phyloP scores from a whole-genome alignment of 2,329 filamentous ascomycete genomes.

The Lojkania enalia region DNA sequence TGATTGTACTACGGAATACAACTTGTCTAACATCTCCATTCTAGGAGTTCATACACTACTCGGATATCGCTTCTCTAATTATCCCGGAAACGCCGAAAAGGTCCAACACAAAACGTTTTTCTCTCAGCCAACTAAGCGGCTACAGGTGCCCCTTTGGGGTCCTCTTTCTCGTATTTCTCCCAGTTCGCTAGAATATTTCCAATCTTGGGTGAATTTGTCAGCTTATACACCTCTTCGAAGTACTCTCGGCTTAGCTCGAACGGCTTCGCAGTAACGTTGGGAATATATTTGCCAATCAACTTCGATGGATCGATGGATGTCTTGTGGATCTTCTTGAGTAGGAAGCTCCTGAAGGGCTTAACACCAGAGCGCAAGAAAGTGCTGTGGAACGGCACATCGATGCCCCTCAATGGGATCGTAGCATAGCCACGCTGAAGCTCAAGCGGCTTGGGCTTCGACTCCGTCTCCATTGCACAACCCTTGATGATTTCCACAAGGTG shows the following conservation, averaged over 20 bases:
- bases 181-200: conserved; percentile 80
- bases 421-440: conserved; percentile 94
- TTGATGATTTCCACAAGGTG: conserved; percentile 90
- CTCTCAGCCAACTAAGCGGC: conserved; percentile 4
- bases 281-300: conserved; percentile 97
- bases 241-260: conserved; percentile 98
- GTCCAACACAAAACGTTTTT: not conserved
- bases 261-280: conserved; percentile 94
- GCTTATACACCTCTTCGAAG: conserved; percentile 95
- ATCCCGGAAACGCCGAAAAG: not conserved
- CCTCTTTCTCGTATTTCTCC: conserved; percentile 55
- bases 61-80: conserved; percentile 12
- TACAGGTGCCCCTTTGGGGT: conserved; percentile 24
- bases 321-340: conserved; percentile 99
- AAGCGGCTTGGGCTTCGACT: conserved; percentile 84
- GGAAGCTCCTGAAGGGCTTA: conserved; percentile 97
- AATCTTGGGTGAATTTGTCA: conserved; percentile 82
- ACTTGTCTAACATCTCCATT: not conserved
- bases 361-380: conserved; percentile 97
- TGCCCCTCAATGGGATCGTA: conserved; percentile 93
- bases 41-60: conserved; percentile 2
- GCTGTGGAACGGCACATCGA: conserved; percentile 98
- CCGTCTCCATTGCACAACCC: conserved; percentile 82
- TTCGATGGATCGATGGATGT: conserved; percentile 97
- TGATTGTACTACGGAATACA: not conserved